A percentile compares a stretch with the other conserved stretches of the same genome.
Conservation (phyloP, 2,329 filamentous ascomycete genomes). For the Alternaria infectoria region DNA sequence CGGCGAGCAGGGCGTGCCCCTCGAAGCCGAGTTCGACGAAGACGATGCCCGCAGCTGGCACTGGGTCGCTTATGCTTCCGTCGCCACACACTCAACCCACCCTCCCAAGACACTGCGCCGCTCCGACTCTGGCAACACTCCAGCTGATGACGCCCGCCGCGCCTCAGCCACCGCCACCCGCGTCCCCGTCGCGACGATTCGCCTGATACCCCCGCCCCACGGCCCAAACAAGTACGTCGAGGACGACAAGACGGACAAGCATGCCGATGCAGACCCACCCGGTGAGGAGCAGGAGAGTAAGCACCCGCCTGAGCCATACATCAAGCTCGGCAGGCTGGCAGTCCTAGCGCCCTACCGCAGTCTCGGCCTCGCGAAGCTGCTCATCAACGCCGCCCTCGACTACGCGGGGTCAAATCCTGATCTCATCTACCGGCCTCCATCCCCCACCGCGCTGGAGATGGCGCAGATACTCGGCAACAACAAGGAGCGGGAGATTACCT, state of each 20-base stretch:
- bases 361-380: conserved; percentile 66
- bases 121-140: conserved; percentile 53
- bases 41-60: conserved; percentile 83
- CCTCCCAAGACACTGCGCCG: conserved; percentile 43
- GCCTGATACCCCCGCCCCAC: conserved; percentile 83
- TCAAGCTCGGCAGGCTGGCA: conserved; percentile 82
- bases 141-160: conserved; percentile 44
- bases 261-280: conserved; percentile 39
- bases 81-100: conserved; percentile 52
- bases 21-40: conserved; percentile 76
- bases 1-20: conserved; percentile 61
- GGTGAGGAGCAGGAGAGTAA: conserved; percentile 42
- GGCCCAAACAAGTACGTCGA: conserved; percentile 63
- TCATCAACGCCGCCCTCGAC: conserved; percentile 71
- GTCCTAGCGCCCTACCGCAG: conserved; percentile 71
- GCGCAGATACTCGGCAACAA: conserved; percentile 53
- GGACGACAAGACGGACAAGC: conserved; percentile 28
- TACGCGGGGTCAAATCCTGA: conserved; percentile 70
- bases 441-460: conserved; percentile 50
- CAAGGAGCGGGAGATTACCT: conserved; percentile 56
- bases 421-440: conserved; percentile 48
- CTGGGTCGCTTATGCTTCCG: conserved; percentile 81
- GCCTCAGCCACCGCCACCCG: conserved; percentile 49
- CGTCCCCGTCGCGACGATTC: conserved; percentile 74
- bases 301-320: conserved; percentile 74